Conservation (phyloP, 306 rosid species). For the Acacia crassicarpa region DNA sequence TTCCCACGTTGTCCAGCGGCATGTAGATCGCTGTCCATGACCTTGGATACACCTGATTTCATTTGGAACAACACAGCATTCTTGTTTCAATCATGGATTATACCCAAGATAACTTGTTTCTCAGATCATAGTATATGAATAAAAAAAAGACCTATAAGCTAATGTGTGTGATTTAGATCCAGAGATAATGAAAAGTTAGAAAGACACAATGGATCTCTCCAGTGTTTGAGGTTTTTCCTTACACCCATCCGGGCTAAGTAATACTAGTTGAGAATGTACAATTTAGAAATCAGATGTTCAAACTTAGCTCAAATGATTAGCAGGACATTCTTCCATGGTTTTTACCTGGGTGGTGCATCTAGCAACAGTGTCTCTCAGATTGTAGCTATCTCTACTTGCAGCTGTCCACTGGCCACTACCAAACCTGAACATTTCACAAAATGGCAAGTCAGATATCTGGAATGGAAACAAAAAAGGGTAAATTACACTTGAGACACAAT, state of each 20-base stretch:
- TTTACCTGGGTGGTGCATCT: constrained; percentile 82
- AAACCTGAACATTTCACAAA: constrained; percentile 53
- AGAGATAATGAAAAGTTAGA: neutral
- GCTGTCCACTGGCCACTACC: constrained; percentile 94
- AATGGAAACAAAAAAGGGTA: neutral
- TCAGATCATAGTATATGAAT: neutral
- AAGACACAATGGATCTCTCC: neutral
- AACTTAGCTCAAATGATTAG: neutral
- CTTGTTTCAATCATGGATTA: neutral
- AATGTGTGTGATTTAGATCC: neutral
- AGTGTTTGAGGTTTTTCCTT: neutral
- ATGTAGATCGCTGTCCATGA: constrained; percentile 92
- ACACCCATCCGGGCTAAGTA: neutral
- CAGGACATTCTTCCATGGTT: neutral
- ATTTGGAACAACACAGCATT: neutral
- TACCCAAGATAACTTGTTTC: neutral
- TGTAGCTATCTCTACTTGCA: constrained; percentile 75
- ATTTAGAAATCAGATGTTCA: neutral
- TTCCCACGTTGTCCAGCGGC: constrained; percentile 90
- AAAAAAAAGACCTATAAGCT: neutral
- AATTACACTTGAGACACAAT: neutral
- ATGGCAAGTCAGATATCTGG: constrained; percentile 9
- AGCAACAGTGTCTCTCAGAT: constrained; percentile 83
- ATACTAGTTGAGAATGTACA: neutral
- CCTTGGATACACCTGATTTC: constrained; percentile 72